Evolutionary conservation across 192 early-diverging fungal species (phyloP), one percentile per base, ranked within the genome.

Genomic region (Obelidium mucronatum): DNA sequence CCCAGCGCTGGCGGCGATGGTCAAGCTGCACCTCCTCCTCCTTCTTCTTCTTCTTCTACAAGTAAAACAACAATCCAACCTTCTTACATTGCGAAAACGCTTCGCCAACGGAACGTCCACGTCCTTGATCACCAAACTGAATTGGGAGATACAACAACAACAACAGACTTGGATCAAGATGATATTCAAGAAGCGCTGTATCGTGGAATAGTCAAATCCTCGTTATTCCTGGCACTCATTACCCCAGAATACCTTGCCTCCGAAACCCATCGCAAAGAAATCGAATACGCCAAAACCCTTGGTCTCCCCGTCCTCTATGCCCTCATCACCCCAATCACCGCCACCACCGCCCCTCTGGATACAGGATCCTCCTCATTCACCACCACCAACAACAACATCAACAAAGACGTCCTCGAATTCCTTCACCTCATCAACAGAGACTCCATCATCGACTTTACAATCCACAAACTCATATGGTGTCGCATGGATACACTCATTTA

Each of bases 221-320:
- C 67, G 42, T 28, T 48, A 52, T 69, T 69, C 35, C 28, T 69
- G n/a, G 67, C 67, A 17, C 52, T 69, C 30, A 22, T 69, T 6
- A 69, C 67, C 13, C 67, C 67, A 19, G 67, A 69, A 33, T 69
- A 69, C 67, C 40, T 31, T 40, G 26, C 36, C n/a, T 69, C 67
- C 26, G 28, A 24, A 52, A 3, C 52, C 22, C 67, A 69, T 53
- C 67, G n/a, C 8, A 69, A 69, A 33, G 67, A 69, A 53, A 28
- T 69, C n/a, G 67, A 48, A 69, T 69, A 24, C 30, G 67, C 67
- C 6, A 24, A 36, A 19, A 3, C 17, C 33, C 52, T 69, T 28
- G 19, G 52, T 28, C 44, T 69, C 26, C 67, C 67, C 24, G 31
- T 69, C 30, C n/a, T 52, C 22, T 69, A 52, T 34, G 67, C 52